Base-by-base conservation (phyloP, 1,139 yeast species). In the Kodamaea arcana region DNA sequence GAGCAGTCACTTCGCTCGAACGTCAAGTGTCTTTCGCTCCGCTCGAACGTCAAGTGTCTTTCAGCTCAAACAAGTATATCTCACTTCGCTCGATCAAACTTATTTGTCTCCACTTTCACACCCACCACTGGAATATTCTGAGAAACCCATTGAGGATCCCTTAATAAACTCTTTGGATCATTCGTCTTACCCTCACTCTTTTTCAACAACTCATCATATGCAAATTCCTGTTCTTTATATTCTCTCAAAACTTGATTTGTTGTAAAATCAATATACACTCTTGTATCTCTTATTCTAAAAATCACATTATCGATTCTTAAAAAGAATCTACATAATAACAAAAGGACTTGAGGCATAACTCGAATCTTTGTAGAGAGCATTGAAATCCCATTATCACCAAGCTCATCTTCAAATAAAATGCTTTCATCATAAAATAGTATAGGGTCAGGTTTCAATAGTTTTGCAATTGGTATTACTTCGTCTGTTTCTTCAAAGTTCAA, bases 371-470 rank as follows among this genome's bases (percentile, higher is more conserved):
- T 79, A 35, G 80, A 78, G 35, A 86, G 61, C 37, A 86, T 73
- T 0, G 94, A 79, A 17, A 87, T 83, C 3, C 99, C 99, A 56
- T 92, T 92, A 57, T 92, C 99, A 3, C 95, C 98, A 38, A 92
- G 67, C 55, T 92, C 99, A 52, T 92, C 98, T 54, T 92, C 99
- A 53, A 77, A 94, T 23, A 94, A 65, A 6, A 86, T 78, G 61
- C 87, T 78, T 49, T 90, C 97, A 54, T 88, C 97, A 53, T 78
- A 92, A 54, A 86, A 87, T 34, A 87, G 55, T 30, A 92, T 92
- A 2, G 95, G 96, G 48, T 88, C 96, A 5, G 84, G 90, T 38
- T 72, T 69, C 32, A 78, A 67, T 32, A 92, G 66, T 53, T 80
- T 77, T 15, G 78, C 78, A 15, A 85, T 51, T 0, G 98, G 98